These are phyloP conservation scores for Globisporangium emineosum DNA, from an alignment of 352 stramenopile genomes.

Conservation along the genomic window DNA sequence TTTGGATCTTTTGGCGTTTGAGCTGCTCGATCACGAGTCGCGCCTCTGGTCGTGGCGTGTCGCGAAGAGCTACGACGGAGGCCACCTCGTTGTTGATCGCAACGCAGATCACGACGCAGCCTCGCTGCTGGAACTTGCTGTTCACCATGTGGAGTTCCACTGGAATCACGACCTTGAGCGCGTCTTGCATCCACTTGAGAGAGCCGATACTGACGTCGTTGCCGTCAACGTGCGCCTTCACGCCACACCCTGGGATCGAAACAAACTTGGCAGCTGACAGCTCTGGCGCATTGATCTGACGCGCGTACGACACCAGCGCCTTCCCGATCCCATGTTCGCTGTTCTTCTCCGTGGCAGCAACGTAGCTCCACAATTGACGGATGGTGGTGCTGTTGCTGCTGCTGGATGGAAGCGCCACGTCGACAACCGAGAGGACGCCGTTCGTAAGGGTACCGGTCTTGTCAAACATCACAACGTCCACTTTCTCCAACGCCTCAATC, in stretches of 20 bases:
- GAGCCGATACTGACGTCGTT: conserved; percentile 46
- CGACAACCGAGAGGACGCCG: conserved; percentile 46
- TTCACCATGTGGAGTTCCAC: conserved; percentile 42
- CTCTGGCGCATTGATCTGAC: conserved; percentile 23
- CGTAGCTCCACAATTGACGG: conserved; percentile 36
- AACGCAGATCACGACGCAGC: conserved; percentile 58
- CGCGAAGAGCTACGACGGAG: conserved; percentile 48
- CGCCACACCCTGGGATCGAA: conserved; percentile 57
- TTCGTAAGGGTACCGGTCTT: conserved; percentile 80
- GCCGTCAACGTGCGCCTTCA: conserved; percentile 37
- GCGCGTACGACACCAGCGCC: conserved; percentile 45
- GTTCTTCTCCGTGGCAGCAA: conserved; percentile 47
- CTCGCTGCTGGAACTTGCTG: conserved; percentile 39
- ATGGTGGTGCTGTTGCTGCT: not conserved
- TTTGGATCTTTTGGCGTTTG: conserved; percentile 48
- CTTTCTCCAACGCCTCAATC: conserved; percentile 61
- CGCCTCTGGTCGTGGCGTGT: conserved; percentile 51
- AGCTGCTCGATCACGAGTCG: conserved; percentile 52
- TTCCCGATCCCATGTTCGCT: conserved; percentile 72
- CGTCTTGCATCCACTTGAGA: conserved; percentile 64
- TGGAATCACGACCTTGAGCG: conserved; percentile 42
- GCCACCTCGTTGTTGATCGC: conserved; percentile 54
- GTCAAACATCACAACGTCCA: conserved; percentile 78
- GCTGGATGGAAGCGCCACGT: conserved; percentile 9
- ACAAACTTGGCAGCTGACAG: conserved; percentile 35